Base-by-base conservation (phyloP, 1,284 basidiomycete genomes). In the Dichomitus squalens region DNA sequence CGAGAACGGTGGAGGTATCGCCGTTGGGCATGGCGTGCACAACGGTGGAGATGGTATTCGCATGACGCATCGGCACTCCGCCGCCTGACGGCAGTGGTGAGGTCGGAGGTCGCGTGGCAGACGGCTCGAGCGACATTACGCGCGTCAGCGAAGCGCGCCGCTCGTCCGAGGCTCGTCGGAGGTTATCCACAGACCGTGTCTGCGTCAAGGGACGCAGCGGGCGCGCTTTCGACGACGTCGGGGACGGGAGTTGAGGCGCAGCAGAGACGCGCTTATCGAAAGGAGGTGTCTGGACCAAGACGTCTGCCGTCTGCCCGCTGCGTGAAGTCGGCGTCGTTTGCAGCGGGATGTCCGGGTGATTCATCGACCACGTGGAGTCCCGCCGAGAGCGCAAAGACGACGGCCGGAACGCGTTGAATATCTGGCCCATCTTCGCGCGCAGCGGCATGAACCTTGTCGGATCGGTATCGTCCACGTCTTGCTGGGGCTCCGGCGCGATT, bases 331-430 rank as follows among this genome's bases (percentile, higher is more conserved):
- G 34, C 8, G 35, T 18, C 9, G 55, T 21, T 14, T 47, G 38
- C 21, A 59, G 59, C 20, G 51, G 35, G 16, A 63, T 47, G 12
- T 62, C 59, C 2, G 64, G 66, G 23, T 61, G 56, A 27, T 58
- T 43, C 18, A 62, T 18, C 2, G 60, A 58, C 53, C 49, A 57
- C 9, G 72, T 72, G 3, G 80, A 78, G 48, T 79, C 79, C 53
- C 74, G 70, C 4, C 80, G 75, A 54, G 66, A 66, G 44, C 81
- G 78, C 7, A 69, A 60, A 29, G 78, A 75, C 29, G 79, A 72
- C 1, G 84, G 79, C 2, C 82, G 76, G 47, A 87, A 77, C 2
- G 84, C 81, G 54, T 84, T 79, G 48, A 88, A 74, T 48, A 87
- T 73, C 50, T 81, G 79, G 25, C 80, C 76, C 54, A 87, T 77